Percentiles rank a stretch among this genome's conserved stretches.
These are phyloP conservation scores for Euptelea pleiosperma DNA, from an alignment of 164 flowering plant genomes.

Conservation along the genomic window DNA sequence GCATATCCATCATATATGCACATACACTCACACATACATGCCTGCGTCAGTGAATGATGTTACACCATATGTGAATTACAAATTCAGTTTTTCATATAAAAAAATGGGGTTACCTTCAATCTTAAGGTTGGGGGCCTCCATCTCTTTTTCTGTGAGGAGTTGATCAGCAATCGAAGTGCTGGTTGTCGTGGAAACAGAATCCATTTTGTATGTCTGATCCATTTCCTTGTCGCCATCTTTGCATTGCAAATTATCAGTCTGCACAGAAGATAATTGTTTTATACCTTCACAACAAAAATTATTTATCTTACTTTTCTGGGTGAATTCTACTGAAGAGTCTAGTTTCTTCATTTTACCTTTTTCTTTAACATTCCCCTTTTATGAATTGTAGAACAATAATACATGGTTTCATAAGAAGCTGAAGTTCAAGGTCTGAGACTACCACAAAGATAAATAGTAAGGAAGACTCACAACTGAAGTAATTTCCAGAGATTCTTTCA, in stretches of 20 bases:
- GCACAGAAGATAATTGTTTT: slow-evolving; percentile 18
- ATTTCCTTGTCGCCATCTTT: slow-evolving; percentile 22
- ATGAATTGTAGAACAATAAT: not conserved
- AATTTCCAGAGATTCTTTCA: slow-evolving; percentile 12
- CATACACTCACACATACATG: too few species aligned
- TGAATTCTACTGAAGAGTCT: not conserved
- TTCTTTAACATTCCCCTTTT: too few species aligned
- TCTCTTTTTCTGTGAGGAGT: slow-evolving; percentile 12
- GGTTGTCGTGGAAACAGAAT: not conserved
- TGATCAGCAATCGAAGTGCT: slow-evolving; percentile 15
- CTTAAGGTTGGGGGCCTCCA: slow-evolving; percentile 16
- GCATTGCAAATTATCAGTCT: slow-evolving; percentile 24
- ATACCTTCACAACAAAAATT: not conserved
- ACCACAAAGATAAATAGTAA: not conserved
- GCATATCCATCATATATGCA: too few species aligned
- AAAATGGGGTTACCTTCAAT: slow-evolving; percentile 32
- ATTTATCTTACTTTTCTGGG: not conserved
- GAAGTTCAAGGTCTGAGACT: not conserved
- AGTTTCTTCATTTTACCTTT: not conserved
- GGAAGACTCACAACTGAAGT: slow-evolving; percentile 32
- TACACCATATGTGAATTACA: too few species aligned
- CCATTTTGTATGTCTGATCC: slow-evolving; percentile 8
- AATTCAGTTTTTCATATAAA: not conserved
- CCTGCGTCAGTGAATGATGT: too few species aligned
- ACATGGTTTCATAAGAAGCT: not conserved